Evolutionary conservation across 306 rosid genomes (phyloP).

Genomic region (Macrotyloma uniflorum): DNA sequence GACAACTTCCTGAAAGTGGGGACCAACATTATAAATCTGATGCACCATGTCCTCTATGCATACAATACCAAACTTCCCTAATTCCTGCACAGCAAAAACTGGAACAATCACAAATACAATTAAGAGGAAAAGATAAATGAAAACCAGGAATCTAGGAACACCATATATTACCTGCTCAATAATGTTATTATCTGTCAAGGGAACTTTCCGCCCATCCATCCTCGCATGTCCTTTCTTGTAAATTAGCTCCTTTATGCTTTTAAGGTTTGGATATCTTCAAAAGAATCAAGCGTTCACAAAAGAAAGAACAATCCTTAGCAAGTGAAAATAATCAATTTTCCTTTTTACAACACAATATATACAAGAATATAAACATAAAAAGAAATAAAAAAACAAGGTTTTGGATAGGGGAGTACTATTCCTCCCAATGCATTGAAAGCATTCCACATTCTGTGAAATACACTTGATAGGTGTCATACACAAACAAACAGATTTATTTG

Average conservation of each 20-base stretch:
- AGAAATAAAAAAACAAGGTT: not conserved
- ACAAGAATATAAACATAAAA: not conserved
- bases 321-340: not conserved
- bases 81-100: slow-evolving; percentile 51
- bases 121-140: not conserved
- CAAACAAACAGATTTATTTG: not conserved
- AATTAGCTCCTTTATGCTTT: slow-evolving; percentile 75
- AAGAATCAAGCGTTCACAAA: slow-evolving; percentile 29
- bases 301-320: not conserved
- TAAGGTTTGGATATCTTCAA: slow-evolving; percentile 78
- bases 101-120: slow-evolving; percentile 9
- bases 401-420: not conserved
- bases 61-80: slow-evolving; percentile 66
- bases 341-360: not conserved
- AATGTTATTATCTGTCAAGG: slow-evolving; percentile 81
- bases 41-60: slow-evolving; percentile 92
- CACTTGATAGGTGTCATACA: not conserved
- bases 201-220: slow-evolving; percentile 70
- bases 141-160: slow-evolving; percentile 13
- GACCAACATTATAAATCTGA: slow-evolving; percentile 72
- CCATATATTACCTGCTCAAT: slow-evolving; percentile 69
- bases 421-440: not conserved
- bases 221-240: slow-evolving; percentile 74
- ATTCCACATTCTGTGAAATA: not conserved
- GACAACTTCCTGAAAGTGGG: slow-evolving; percentile 77